These are phyloP conservation scores for Arachnopeziza araneosa DNA, from an alignment of 2,329 filamentous ascomycete species.

Conservation along the genomic window DNA sequence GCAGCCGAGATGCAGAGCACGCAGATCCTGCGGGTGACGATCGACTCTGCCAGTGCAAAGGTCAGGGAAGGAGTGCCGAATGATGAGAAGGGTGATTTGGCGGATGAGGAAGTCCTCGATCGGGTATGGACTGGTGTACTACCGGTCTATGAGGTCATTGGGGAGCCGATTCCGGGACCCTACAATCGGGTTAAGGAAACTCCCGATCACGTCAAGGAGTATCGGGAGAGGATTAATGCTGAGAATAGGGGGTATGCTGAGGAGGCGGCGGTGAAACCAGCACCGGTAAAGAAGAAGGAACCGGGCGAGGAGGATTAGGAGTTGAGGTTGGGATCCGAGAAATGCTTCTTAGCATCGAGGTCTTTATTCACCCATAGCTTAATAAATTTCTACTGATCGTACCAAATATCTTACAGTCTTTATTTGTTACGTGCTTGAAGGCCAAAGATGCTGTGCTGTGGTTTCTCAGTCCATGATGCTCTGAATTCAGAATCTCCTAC, in stretches of 20 bases:
- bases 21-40: conserved; percentile 61
- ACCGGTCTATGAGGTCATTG: conserved; percentile 59
- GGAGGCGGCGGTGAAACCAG: conserved; percentile 31
- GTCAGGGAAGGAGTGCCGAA: conserved; percentile 58
- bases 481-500: too few relatives aligned
- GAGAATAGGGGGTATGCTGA: conserved; percentile 38
- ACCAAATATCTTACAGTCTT: too few relatives aligned
- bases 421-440: too few relatives aligned
- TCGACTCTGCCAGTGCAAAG: conserved; percentile 72
- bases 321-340: neutral
- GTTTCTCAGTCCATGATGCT: too few relatives aligned
- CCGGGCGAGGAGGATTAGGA: conserved; percentile 37
- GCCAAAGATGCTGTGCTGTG: too few relatives aligned
- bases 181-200: conserved; percentile 29
- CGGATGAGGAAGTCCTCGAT: conserved; percentile 36
- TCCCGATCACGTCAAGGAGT: conserved; percentile 51
- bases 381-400: neutral
- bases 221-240: conserved; percentile 44
- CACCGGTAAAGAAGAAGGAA: conserved; percentile 42
- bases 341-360: neutral
- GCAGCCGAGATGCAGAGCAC: conserved; percentile 69
- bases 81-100: conserved; percentile 45
- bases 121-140: conserved; percentile 53
- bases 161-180: conserved; percentile 30
- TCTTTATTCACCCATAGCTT: neutral